Conservation (phyloP, 179 eudicot species). For the Beta corolliflora region DNA sequence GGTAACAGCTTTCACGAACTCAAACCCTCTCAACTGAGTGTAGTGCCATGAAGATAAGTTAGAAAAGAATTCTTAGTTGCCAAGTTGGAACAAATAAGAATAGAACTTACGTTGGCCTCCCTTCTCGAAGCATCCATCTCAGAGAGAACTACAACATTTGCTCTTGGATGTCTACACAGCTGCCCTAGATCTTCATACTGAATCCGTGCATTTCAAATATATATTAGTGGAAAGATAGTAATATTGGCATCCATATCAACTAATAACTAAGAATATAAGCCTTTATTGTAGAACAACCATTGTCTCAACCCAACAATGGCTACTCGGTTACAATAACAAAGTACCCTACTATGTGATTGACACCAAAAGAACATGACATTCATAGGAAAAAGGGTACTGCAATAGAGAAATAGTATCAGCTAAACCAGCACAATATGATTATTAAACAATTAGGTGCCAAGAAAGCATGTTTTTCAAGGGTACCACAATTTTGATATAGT, state of each 20-base stretch:
- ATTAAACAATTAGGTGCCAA: too few relatives aligned
- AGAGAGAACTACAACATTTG: conserved; percentile 86
- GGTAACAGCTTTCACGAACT: conserved; percentile 77
- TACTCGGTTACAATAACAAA: not conserved
- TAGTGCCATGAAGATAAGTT: conserved; percentile 25
- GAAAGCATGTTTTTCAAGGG: too few relatives aligned
- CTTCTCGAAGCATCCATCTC: conserved; percentile 86
- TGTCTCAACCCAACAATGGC: not conserved
- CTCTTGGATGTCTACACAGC: conserved; percentile 78
- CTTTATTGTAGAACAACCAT: too few relatives aligned
- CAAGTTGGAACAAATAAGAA: not conserved
- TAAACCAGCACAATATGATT: too few relatives aligned
- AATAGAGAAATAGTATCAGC: too few relatives aligned
- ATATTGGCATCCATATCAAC: not conserved
- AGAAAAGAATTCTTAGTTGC: conserved; percentile 3
- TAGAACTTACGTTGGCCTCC: conserved; percentile 71
- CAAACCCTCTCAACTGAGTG: conserved; percentile 78
- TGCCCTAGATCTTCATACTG: conserved; percentile 68
- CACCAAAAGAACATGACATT: not conserved
- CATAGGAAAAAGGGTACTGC: not conserved
- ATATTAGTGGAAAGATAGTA: not conserved
- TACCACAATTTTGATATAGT: not conserved
- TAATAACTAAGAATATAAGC: not conserved
- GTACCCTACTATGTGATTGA: not conserved
- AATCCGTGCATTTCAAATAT: conserved; percentile 16